Evolutionary conservation across 768 basidiomycete species (phyloP), one percentile per base, ranked within the genome.

Genomic region (Podaxis pistillaris): DNA sequence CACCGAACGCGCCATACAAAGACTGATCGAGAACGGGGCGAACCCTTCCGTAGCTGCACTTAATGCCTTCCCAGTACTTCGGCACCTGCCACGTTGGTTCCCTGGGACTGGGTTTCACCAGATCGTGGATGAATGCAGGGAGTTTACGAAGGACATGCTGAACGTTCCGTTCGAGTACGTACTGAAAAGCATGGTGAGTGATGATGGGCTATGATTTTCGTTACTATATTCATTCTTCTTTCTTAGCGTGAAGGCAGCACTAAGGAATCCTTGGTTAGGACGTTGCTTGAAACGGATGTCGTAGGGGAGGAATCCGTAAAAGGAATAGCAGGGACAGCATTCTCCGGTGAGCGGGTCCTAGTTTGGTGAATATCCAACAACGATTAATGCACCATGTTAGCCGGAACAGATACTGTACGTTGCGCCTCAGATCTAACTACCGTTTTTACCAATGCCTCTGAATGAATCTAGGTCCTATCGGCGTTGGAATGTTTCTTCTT

Each of bases 71-170:
- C 73, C 72, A 15, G 59, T 69, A n/a, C 65, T 75, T 12, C 64
- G 65, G 5, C 62, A 69, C 54, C 53, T 75, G 11, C 73, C 74
- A 5, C 58, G 62, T 19, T 75, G 74, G 74, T 70, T 75, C 56
- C 74, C 75, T 4, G 75, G 74, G 2, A 68, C 74, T 15, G 66
- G 66, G 1, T 75, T 72, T 64, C 65, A 71, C 33, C 53, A 52
- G 9, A 59, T 64, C n/a, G 68, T 65, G 5, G 53, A 62, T 44
- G 62, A 68, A 38, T 58, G 60, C 5, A 56, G 41, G 37, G 57
- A 65, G 24, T 41, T 65, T 47, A 66, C 65, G 1, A 44, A 63
- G 9, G 58, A 67, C 12, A 65, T 73, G 64, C 57, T 54, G 26
- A 64, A 70, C 51, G 56, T 66, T 11, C 70, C 70, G 0, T 69